Evolutionary conservation across 2,329 filamentous ascomycete genomes (phyloP), one percentile per base, ranked within the genome.

Genomic region (Cryphonectria carpinicola): DNA sequence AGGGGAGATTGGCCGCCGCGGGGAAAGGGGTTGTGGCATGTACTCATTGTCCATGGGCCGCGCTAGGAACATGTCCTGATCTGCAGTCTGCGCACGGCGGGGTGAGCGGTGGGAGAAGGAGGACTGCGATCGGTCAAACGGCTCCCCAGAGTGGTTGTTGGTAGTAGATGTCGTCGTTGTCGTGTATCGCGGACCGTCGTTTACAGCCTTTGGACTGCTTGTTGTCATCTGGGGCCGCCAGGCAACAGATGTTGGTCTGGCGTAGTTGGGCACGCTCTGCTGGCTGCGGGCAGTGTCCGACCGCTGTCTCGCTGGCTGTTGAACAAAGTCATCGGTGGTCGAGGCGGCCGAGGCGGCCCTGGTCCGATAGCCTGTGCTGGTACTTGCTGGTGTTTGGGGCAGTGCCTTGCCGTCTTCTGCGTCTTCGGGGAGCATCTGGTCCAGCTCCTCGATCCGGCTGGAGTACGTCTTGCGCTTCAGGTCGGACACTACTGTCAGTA

Each of bases 391-490:
- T 28, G 87, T 83, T 6, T 85, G 89, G 43, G 95, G 95, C 13
- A 98, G 84, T 37, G 92, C 92, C 79, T 97, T 98, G 66, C 89
- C 89, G 67, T 88, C 86, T 73, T 84, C 74, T 73, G 82, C 75
- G 75, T 85, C 77, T 80, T 86, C 79, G 80, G 89, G 85, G 75
- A 90, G 84, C 77, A 96, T 88, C 74, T 91, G 90, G 76, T 92
- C 89, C 56, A 99, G 84, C 79, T 99, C 96, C 64, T 92, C 90
- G 75, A 98, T 97, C 69, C 96, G 91, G 70, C 91, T 93, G 66
- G 92, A 94, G 80, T 99, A 99, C 1, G 95, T 98, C 74, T 92
- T 90, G 77, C 93, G 91, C 93, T 97, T 76, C 52, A 19, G 81
- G 6, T 25, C 41, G 8, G 41, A n/a, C 10, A 32, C 32, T 25